phyloP scores from a whole-genome alignment of 2,329 filamentous ascomycete species.

The Pyricularia pennisetigena region DNA sequence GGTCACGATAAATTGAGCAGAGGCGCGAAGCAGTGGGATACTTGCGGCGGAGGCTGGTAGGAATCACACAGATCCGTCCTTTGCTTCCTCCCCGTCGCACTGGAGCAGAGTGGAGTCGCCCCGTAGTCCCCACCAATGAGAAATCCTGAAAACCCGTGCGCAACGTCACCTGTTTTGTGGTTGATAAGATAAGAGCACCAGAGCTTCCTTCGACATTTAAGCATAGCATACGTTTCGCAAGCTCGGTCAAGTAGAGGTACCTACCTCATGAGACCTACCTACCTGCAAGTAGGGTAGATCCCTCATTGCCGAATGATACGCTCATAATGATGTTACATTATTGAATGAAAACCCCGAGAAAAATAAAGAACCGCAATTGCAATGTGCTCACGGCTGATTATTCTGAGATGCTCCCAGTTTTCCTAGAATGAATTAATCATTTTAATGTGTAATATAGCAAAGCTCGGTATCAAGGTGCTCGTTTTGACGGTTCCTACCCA shows the following conservation, averaged over 20 bases:
- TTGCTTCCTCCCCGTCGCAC: not conserved
- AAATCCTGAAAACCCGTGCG: not conserved
- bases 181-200: not conserved
- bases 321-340: too few species aligned
- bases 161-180: not conserved
- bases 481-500: not conserved
- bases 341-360: too few species aligned
- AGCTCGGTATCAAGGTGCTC: not conserved
- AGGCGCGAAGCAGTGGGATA: not conserved
- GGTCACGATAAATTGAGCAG: not conserved
- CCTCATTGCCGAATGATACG: too few species aligned
- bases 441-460: not conserved
- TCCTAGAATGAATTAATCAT: not conserved
- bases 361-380: too few species aligned
- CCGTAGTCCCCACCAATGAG: not conserved
- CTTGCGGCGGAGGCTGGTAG: not conserved
- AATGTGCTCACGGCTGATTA: not conserved
- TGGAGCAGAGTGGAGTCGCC: not conserved
- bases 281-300: too few species aligned
- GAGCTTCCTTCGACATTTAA: not conserved
- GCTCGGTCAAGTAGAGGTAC: too few species aligned
- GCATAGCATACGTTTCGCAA: not conserved
- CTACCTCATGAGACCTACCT: too few species aligned
- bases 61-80: not conserved
- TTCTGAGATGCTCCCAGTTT: not conserved